Base-by-base conservation (phyloP, 1,139 yeast genomes). In the Kodamaea plutei region DNA sequence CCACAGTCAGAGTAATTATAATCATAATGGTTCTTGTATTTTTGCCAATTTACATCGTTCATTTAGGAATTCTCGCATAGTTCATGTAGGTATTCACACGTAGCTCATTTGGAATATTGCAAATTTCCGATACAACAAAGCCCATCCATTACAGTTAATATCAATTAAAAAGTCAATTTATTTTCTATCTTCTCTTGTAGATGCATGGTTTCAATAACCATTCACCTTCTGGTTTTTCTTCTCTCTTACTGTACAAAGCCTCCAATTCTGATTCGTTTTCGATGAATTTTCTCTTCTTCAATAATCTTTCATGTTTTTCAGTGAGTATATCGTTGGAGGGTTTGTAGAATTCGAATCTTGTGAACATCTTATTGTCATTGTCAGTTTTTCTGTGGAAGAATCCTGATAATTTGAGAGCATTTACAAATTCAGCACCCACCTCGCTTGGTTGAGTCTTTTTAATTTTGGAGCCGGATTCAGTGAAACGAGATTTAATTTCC, bases 151-250 rank as follows among this genome's bases (percentile, higher is more conserved):
- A n/a, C n/a, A n/a, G n/a, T n/a, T n/a, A n/a, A n/a, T n/a, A n/a
- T n/a, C n/a, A n/a, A n/a, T n/a, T n/a, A n/a, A n/a, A n/a, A n/a
- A n/a, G n/a, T n/a, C n/a, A n/a, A n/a, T n/a, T n/a, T n/a, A n/a
- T n/a, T n/a, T n/a, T n/a, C n/a, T 60, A 91, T 46, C 98, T 74
- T 61, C 96, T 76, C 56, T 91, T 91, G 59, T 91, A 91, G 38
- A 91, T 84, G 61, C 98, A 91, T 5, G 99, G 98, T 55, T 89
- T 91, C 43, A 91, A 68, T 35, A 88, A 64, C 94, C 95, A 87
- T 48, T 82, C 74, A 8, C 94, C 94, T 50, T 85, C 95, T 0
- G 91, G 82, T 6, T 54, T 56, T 36, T 66, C 61, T n/a, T 58
- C 52, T 47, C 93, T 70, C 45, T 70, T 77, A 28, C 52, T 50